These are phyloP conservation scores for Psilocybe cyanescens DNA, from an alignment of 768 basidiomycete species.

Conservation along the genomic window DNA sequence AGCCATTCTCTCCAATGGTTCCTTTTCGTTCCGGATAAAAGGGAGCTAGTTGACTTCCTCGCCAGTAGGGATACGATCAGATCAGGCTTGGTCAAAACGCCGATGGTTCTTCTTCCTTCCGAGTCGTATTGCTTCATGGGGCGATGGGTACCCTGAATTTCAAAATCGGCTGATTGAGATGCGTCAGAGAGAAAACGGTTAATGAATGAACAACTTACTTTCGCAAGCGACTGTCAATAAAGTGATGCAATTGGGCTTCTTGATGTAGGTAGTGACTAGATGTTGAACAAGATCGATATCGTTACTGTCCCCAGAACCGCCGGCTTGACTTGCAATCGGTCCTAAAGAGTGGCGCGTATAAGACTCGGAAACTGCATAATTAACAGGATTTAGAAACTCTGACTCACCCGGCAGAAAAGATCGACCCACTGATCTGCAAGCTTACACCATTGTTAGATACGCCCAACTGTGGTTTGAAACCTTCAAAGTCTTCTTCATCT, in stretches of 20 bases:
- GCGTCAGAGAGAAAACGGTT: not conserved
- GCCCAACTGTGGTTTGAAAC: conserved; percentile 23
- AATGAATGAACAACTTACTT: conserved; percentile 40
- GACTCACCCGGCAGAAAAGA: conserved; percentile 60
- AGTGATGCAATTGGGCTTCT: conserved; percentile 62
- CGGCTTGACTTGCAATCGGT: conserved; percentile 57
- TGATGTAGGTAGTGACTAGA: conserved; percentile 63
- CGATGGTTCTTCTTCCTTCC: conserved; percentile 68
- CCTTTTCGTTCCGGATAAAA: conserved; percentile 57
- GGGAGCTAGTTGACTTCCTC: conserved; percentile 60
- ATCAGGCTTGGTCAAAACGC: conserved; percentile 68
- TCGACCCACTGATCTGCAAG: conserved; percentile 59
- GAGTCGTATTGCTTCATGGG: conserved; percentile 62
- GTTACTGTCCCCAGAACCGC: conserved; percentile 42
- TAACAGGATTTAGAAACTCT: conserved; percentile 56
- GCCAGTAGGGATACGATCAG: conserved; percentile 40
- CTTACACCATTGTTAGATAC: conserved; percentile 64
- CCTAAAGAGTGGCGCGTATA: conserved; percentile 34
- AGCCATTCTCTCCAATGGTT: conserved; percentile 56
- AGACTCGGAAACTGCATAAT: not conserved
- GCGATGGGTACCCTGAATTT: conserved; percentile 79
- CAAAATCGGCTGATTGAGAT: conserved; percentile 64
- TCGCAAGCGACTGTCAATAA: conserved; percentile 67
- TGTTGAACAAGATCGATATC: conserved; percentile 68
- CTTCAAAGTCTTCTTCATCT: conserved; percentile 30